phyloP scores from a whole-genome alignment of 2,329 filamentous ascomycete species.

The Apiospora malaysiana region DNA sequence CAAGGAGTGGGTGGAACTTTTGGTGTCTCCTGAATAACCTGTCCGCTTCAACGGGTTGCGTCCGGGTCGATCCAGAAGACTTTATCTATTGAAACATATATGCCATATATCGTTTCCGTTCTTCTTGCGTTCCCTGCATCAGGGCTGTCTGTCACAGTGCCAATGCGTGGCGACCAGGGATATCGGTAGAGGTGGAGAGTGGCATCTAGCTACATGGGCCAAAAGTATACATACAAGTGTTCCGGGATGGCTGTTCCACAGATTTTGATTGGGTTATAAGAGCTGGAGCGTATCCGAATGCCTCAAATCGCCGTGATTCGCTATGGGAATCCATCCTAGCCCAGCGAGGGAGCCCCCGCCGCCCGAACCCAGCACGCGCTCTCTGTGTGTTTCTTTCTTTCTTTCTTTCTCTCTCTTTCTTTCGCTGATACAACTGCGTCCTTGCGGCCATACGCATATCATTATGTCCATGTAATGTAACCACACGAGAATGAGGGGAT shows the following conservation, averaged over 20 bases:
- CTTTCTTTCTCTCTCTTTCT: too few species aligned
- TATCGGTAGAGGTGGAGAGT: constrained; percentile 1
- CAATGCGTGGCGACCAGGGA: constrained; percentile 15
- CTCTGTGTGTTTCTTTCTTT: too few species aligned
- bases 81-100: constrained; percentile 12
- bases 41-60: neutral
- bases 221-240: constrained; percentile 10
- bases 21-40: constrained; percentile 2
- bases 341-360: neutral
- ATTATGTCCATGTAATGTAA: neutral
- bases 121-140: neutral
- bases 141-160: constrained; percentile 15
- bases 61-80: neutral
- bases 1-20: constrained; percentile 11
- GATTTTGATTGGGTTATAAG: neutral
- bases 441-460: neutral
- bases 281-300: neutral
- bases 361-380: neutral
- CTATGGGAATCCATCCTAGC: neutral
- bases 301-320: neutral
- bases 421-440: neutral
- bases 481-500: neutral
- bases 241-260: neutral
- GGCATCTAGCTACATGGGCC: neutral
- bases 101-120: constrained; percentile 2